Evolutionary conservation across 306 rosid species (phyloP).

Genomic region (Prunus campanulata): DNA sequence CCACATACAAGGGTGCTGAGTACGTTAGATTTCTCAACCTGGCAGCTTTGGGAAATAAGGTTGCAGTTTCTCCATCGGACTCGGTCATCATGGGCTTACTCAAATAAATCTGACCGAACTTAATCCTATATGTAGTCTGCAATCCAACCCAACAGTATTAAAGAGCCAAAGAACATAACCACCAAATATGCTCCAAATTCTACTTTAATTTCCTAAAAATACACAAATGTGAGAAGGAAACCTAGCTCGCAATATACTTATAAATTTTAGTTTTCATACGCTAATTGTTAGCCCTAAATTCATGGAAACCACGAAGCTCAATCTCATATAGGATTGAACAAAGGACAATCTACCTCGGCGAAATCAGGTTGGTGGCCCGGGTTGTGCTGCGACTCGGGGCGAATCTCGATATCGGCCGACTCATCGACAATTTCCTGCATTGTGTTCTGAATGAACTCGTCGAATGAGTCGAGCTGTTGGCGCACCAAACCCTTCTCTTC

Average conservation of each 20-base stretch:
- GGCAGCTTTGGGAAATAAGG: conserved; percentile 96
- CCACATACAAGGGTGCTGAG: conserved; percentile 96
- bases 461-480: conserved; percentile 94
- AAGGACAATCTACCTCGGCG: conserved; percentile 51
- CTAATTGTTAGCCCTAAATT: background rate
- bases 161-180: background rate
- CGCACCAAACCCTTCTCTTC: conserved; percentile 94
- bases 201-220: background rate
- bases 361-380: conserved; percentile 91
- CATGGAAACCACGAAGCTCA: background rate
- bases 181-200: background rate
- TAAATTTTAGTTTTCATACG: background rate
- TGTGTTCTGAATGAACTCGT: conserved; percentile 91
- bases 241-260: background rate
- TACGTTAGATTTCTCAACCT: conserved; percentile 89
- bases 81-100: conserved; percentile 99
- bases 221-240: background rate
- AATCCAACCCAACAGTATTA: conserved; percentile 17
- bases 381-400: conserved; percentile 94
- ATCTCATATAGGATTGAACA: background rate
- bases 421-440: conserved; percentile 98
- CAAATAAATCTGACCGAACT: conserved; percentile 93
- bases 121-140: conserved; percentile 77
- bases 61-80: conserved; percentile 95
- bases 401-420: conserved; percentile 90